Conservation (phyloP, 148 eudicot species). For the Beta vulgaris region DNA sequence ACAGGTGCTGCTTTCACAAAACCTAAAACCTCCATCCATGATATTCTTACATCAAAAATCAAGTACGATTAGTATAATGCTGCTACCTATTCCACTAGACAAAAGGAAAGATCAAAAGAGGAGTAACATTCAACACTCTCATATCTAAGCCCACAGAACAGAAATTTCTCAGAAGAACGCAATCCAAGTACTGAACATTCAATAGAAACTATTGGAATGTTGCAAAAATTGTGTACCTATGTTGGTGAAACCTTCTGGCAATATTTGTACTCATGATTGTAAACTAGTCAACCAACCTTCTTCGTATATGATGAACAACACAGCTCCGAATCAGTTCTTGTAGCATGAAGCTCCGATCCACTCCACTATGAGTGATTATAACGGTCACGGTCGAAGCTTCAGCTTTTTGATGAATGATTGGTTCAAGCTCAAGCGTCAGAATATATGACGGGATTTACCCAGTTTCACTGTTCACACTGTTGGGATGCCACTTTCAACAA, state of each 20-base stretch:
- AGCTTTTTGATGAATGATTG: background rate
- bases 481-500: constrained; percentile 44
- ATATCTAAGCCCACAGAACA: background rate
- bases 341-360: constrained; percentile 11
- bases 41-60: too few relatives aligned
- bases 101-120: background rate
- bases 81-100: background rate
- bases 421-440: background rate
- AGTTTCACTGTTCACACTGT: constrained; percentile 16
- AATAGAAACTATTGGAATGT: background rate
- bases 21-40: too few relatives aligned
- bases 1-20: too few relatives aligned
- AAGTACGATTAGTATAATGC: too few relatives aligned
- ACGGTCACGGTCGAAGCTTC: background rate
- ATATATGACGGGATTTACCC: background rate
- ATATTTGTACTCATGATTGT: background rate
- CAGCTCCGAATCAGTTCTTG: background rate
- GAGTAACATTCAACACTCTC: background rate
- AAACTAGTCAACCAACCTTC: background rate
- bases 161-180: background rate
- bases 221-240: background rate
- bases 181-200: background rate
- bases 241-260: background rate
- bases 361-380: constrained; percentile 1
- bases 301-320: background rate